These are phyloP conservation scores for Dichotomopilus funicola DNA, from an alignment of 2,329 filamentous ascomycete species.

Conservation along the genomic window DNA sequence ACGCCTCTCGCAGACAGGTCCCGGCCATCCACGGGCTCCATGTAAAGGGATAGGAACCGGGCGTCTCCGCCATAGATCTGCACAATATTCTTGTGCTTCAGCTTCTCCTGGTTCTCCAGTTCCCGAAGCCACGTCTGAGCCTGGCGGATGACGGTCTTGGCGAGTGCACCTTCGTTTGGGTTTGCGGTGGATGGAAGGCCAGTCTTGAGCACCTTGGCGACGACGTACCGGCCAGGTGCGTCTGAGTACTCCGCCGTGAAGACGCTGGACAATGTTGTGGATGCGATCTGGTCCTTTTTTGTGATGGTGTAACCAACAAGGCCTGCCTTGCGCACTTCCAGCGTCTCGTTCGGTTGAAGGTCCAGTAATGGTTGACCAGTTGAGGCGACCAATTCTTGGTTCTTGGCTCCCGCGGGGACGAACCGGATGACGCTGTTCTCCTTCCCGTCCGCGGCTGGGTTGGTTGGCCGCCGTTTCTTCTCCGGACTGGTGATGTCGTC, in stretches of 20 bases:
- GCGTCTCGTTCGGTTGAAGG: constrained; percentile 42
- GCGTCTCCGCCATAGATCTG: constrained; percentile 54
- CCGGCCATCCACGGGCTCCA: constrained; percentile 54
- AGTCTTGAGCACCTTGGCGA: constrained; percentile 56
- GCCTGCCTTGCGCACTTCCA: constrained; percentile 44
- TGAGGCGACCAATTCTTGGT: constrained; percentile 41
- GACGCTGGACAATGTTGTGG: constrained; percentile 48
- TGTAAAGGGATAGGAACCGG: constrained; percentile 53
- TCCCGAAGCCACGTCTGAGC: constrained; percentile 56
- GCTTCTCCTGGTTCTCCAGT: constrained; percentile 47
- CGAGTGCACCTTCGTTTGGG: constrained; percentile 41
- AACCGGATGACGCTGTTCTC: constrained; percentile 50
- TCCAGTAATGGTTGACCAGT: constrained; percentile 47
- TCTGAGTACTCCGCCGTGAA: constrained; percentile 49
- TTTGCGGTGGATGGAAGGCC: constrained; percentile 30
- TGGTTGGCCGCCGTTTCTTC: constrained; percentile 35
- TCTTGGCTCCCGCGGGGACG: constrained; percentile 40
- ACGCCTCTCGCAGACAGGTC: constrained; percentile 44
- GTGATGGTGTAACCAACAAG: constrained; percentile 49
- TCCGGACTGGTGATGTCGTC: constrained; percentile 33
- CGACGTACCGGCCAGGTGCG: constrained; percentile 48
- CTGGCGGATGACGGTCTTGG: constrained; percentile 51
- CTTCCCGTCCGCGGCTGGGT: constrained; percentile 18
- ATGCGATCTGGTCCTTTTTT: constrained; percentile 50
- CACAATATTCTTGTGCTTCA: constrained; percentile 53